phyloP scores from a whole-genome alignment of 2,329 filamentous ascomycete genomes.

The Fusarium sp. region DNA sequence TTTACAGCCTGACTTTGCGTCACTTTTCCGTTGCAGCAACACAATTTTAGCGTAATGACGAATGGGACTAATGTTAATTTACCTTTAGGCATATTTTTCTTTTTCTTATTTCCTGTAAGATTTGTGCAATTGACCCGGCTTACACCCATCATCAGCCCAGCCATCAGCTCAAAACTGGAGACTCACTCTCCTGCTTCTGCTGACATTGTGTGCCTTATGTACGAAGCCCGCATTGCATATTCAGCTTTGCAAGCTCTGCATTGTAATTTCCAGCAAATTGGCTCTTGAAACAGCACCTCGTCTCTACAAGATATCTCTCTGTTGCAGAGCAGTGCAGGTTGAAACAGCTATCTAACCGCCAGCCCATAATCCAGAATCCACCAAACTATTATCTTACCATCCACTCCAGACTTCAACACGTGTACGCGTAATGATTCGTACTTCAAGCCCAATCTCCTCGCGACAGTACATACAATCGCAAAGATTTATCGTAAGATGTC shows the following conservation, averaged over 20 bases:
- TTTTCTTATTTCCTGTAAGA: background rate
- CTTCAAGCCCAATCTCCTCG: background rate
- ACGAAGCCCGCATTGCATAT: background rate
- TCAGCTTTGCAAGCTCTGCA: background rate
- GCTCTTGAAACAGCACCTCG: background rate
- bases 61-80: background rate
- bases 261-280: background rate
- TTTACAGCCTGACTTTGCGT: background rate
- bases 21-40: background rate
- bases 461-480: background rate
- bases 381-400: slow-evolving; percentile 21
- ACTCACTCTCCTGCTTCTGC: background rate
- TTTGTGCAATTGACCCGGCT: background rate
- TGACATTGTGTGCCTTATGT: background rate
- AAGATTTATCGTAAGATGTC: background rate
- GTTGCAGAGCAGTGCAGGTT: background rate
- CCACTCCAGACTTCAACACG: slow-evolving; percentile 3
- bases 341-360: background rate
- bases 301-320: background rate
- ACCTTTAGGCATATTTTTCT: background rate
- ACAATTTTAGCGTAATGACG: background rate
- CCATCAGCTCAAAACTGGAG: background rate
- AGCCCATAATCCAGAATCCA: background rate
- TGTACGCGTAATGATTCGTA: slow-evolving; percentile 6
- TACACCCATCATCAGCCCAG: background rate